Evolutionary conservation across 2,329 filamentous ascomycete species (phyloP), one percentile per base, ranked within the genome.

Genomic region (Claviceps quebecensis): DNA sequence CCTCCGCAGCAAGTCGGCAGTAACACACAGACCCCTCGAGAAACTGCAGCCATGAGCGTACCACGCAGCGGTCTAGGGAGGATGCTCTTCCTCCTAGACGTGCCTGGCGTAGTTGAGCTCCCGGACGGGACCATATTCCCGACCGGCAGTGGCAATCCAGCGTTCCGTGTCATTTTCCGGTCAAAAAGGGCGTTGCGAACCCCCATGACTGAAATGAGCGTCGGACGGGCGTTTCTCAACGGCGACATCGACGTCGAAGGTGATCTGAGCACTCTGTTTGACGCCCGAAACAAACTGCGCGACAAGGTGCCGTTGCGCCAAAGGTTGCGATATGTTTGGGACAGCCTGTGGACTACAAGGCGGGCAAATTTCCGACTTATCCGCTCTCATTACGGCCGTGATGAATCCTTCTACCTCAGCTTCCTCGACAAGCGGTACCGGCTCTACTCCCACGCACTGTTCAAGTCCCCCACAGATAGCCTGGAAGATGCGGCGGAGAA

Each of bases 181-280:
- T 38, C 48, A 7, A n/a, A 50, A 11, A 39, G 17, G 40, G 40
- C 48, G n/a, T 8, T 50, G 40, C 19, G 17, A 26, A 29, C 36
- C 6, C 48, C 48, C 29, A 50, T 50, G 48, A 45, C 41, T 1
- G 50, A 48, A 19, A 38, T 51, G 13, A 38, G 22, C 3, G 37
- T 51, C 13, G 45, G 45, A 17, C 50, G 45, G 14, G 50, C 50
- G 13, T 51, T 51, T 29, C 34, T 51, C 26, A n/a, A 44, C 29
- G 45, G 50, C 3, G 45, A 51, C 17, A 51, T 51, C 29, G 50
- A 51, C 45, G 34, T 50, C 40, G 34, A 50, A 29, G 48, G 48
- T 5, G 45, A 51, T 16, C n/a, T 48, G 23, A 26, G 17, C 7
- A 16, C 17, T 3, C 50, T 51, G 4, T 51, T 51, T 26, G 38